Evolutionary conservation across 139 green algal genomes (phyloP).

Genomic region (Auxenochlorella pyrenoidosa): DNA sequence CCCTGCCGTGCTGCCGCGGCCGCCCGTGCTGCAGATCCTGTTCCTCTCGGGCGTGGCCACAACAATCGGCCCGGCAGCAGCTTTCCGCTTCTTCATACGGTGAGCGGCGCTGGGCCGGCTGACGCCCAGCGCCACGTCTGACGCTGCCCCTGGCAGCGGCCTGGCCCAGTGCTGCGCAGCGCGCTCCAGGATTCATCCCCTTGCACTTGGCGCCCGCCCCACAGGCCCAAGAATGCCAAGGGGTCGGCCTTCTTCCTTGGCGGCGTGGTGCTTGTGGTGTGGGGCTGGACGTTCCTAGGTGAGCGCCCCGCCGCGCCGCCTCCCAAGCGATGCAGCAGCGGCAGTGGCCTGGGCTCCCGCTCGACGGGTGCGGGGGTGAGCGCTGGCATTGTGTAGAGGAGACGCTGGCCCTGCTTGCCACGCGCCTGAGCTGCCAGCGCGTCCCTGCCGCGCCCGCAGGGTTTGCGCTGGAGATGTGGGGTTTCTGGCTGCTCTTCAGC

Average conservation of each 20-base stretch:
- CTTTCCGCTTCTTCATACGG: constrained; percentile 89
- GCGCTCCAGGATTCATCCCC: too few species aligned
- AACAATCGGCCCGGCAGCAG: constrained; percentile 89
- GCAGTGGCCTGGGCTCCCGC: too few species aligned
- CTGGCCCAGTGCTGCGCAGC: too few species aligned
- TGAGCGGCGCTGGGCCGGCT: background rate
- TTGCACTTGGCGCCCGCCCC: background rate
- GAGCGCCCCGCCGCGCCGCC: background rate
- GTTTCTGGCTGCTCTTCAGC: constrained; percentile 95
- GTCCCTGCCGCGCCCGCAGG: constrained; percentile 9
- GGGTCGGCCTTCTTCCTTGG: constrained; percentile 88
- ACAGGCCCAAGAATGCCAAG: constrained; percentile 83
- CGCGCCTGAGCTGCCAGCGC: too few species aligned
- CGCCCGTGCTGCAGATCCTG: constrained; percentile 86
- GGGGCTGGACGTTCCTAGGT: constrained; percentile 88
- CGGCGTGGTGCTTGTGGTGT: constrained; percentile 86
- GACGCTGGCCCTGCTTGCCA: background rate
- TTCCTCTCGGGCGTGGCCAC: constrained; percentile 91
- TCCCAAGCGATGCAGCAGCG: background rate
- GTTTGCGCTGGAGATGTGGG: constrained; percentile 89
- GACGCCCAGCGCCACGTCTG: too few species aligned
- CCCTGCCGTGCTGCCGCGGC: too few species aligned
- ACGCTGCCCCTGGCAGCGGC: too few species aligned
- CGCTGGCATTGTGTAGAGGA: too few species aligned
- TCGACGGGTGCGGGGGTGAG: too few species aligned